Evolutionary conservation across 371 early-diverging fungal genomes (phyloP).

Genomic region (Mucor plumbeus): DNA sequence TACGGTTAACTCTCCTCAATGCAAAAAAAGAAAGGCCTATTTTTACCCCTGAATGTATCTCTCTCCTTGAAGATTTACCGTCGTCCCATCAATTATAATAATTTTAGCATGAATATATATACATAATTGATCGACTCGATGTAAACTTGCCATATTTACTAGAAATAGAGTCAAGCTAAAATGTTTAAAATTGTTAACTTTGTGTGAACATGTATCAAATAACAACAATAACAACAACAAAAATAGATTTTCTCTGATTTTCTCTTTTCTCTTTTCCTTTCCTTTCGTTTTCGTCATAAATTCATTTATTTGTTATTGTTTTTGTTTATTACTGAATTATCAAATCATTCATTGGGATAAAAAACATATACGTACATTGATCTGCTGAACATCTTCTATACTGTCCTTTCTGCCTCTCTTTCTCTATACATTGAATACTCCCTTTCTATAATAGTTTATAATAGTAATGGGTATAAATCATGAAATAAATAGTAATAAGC

Average conservation of each 20-base stretch:
- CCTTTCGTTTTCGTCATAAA: slow-evolving; percentile 20
- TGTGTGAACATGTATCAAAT: not conserved
- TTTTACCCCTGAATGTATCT: not conserved
- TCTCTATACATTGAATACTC: not conserved
- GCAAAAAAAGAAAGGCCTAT: not conserved
- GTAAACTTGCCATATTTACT: not conserved
- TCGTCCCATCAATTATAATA: not conserved
- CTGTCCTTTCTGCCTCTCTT: not conserved
- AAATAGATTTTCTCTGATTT: slow-evolving; percentile 11
- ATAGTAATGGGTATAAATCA: not conserved
- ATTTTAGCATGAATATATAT: not conserved
- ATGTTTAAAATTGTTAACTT: not conserved
- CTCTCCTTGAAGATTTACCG: not conserved
- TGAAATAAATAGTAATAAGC: not conserved
- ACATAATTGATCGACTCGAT: not conserved
- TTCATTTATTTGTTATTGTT: too few species aligned
- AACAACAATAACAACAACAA: not conserved
- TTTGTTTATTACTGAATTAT: too few species aligned
- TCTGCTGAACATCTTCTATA: slow-evolving; percentile 8
- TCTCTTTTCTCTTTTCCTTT: slow-evolving; percentile 5
- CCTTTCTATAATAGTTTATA: too few species aligned
- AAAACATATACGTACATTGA: not conserved
- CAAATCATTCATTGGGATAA: not conserved
- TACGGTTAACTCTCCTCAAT: not conserved
- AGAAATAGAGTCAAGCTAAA: slow-evolving; percentile 3